Evolutionary conservation across 257 asterid species (phyloP), one percentile per base, ranked within the genome.

Genomic region (Nicotiana attenuata): DNA sequence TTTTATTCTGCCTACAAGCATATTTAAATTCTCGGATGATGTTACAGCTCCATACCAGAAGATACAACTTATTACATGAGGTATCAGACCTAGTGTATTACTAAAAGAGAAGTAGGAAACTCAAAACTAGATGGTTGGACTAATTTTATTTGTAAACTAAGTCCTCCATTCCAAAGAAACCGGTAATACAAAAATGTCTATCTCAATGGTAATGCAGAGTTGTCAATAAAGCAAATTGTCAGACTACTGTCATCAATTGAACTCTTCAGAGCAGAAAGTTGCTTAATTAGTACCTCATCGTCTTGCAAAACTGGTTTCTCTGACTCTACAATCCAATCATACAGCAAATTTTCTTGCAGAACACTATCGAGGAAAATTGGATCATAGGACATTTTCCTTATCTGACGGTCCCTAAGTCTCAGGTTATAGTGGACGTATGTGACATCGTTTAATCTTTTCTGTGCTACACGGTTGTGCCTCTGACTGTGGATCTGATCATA

Each of bases 371-470:
- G 86, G 63, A 89, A 83, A 65, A 85, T 69, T n/a, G 92, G 76
- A 64, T 89, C 85, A 82, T 84, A 81, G 75, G 90, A 85, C 90
- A 93, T 88, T 90, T 88, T 92, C 87, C 97, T 86, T 86, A 92
- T 90, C 86, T 94, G 97, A 41, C 95, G 92, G 71, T 91, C 98
- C 86, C 98, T 87, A 52, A 92, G 94, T 84, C 97, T 89, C 96
- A 94, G 87, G 86, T 94, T 94, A 87, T 94, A 94, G 89, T 92
- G 97, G 80, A 92, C 94, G 81, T 88, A 92, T 64, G 87, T 88
- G 52, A 88, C 83, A 82, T 94, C 97, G 53, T 87, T 88, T 87
- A 92, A 88, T 81, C 91, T 90, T 88, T 91, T 92, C 88, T 91
- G 97, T 11, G 96, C 92, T 83, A 91, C 77, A 77, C 90, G 84